A percentile compares a stretch with the other conserved stretches of the same genome.
Evolutionary conservation across 495 filamentous ascomycete species (phyloP).

Genomic region (Penicillium coffeae): DNA sequence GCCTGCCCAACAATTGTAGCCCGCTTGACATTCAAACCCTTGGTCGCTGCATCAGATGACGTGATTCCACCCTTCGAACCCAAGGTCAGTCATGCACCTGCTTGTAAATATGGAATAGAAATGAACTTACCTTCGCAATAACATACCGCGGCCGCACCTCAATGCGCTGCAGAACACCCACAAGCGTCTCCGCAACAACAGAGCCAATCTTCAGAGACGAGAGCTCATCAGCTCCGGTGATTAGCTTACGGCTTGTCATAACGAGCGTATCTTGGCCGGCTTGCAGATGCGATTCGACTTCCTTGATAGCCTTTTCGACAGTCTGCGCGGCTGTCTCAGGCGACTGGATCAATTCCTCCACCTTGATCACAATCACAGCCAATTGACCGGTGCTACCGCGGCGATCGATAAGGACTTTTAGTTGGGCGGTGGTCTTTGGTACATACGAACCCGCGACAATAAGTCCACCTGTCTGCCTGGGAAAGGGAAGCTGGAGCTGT

Average conservation of each 20-base stretch:
- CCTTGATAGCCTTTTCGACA: conserved; percentile 21
- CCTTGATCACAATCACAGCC: conserved; percentile 46
- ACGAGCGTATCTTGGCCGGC: conserved; percentile 44
- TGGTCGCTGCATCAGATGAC: conserved; percentile 51
- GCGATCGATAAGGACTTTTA: conserved; percentile 34
- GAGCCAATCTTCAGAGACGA: conserved; percentile 44
- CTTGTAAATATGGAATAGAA: too few species aligned
- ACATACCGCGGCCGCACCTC: conserved; percentile 47
- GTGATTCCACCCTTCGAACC: conserved; percentile 47
- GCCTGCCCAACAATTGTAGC: conserved; percentile 52
- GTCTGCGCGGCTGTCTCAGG: conserved; percentile 17
- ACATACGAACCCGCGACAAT: conserved; percentile 54
- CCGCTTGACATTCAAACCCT: conserved; percentile 48
- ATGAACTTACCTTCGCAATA: conserved; percentile 48
- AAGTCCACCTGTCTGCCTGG: conserved; percentile 38
- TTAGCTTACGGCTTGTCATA: conserved; percentile 51
- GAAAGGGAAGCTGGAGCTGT: conserved; percentile 32
- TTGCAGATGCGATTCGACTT: conserved; percentile 25
- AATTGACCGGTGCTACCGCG: conserved; percentile 31
- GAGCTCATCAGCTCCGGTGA: conserved; percentile 42
- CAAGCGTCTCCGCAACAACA: conserved; percentile 43
- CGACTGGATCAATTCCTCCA: conserved; percentile 38
- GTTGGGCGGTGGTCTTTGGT: conserved; percentile 51
- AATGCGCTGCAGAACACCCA: conserved; percentile 37
- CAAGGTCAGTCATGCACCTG: too few species aligned